A percentile compares a stretch with the other conserved stretches of the same genome.
These are phyloP conservation scores for Tagetes erecta DNA, from an alignment of 129 eudicot genomes.

Conservation along the genomic window DNA sequence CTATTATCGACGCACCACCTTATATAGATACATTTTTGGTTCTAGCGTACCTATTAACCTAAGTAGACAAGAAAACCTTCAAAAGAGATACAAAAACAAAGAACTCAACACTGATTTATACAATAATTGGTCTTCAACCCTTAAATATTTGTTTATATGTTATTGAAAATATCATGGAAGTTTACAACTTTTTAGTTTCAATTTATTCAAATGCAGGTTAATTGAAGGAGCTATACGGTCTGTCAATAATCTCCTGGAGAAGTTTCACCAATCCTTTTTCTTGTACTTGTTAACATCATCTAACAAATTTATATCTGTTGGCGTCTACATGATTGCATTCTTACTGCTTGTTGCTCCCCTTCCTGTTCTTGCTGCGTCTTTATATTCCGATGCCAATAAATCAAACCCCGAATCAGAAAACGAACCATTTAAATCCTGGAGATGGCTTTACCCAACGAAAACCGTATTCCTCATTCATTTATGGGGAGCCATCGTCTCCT, in stretches of 20 bases:
- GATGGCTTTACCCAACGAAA: constrained; percentile 87
- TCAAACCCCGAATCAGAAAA: constrained; percentile 19
- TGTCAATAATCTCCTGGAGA: constrained; percentile 93
- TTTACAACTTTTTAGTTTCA: background rate
- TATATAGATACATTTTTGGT: background rate
- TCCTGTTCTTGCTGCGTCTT: constrained; percentile 84
- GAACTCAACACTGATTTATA: background rate
- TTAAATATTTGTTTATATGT: background rate
- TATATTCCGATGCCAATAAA: constrained; percentile 59
- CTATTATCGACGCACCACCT: background rate
- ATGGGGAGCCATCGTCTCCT: constrained; percentile 75
- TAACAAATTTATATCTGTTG: constrained; percentile 83
- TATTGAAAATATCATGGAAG: constrained; percentile 9
- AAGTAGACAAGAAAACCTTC: background rate
- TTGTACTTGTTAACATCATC: constrained; percentile 82
- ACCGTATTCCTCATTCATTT: constrained; percentile 67
- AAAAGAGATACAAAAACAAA: background rate
- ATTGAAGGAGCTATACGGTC: constrained; percentile 86
- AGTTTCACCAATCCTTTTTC: constrained; percentile 97
- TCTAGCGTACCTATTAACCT: background rate
- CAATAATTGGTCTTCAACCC: background rate
- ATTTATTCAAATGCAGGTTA: constrained; percentile 52
- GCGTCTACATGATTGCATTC: constrained; percentile 97
- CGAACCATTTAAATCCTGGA: constrained; percentile 55
- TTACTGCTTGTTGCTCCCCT: constrained; percentile 88